These are phyloP conservation scores for Cutaneotrichosporon curvatum DNA, from an alignment of 1,284 basidiomycete genomes.

Conservation along the genomic window DNA sequence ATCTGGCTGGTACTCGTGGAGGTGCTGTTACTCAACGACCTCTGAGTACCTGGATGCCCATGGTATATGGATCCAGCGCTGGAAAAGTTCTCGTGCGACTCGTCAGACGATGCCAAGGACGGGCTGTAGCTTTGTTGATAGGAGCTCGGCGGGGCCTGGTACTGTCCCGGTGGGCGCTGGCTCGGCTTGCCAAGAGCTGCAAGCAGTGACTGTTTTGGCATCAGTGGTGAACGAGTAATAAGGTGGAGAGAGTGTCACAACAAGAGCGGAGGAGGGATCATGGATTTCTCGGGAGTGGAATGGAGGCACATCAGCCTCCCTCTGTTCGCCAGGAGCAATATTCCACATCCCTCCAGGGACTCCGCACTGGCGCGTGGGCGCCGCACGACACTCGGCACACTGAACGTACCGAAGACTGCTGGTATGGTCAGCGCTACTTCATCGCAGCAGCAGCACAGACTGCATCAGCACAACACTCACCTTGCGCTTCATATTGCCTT, in stretches of 20 bases:
- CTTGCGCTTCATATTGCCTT: constrained; percentile 32
- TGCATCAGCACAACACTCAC: constrained; percentile 6
- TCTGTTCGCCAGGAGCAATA: too few relatives aligned
- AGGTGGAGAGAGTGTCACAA: not conserved
- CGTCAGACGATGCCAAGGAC: constrained; percentile 14
- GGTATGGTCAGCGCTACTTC: not conserved
- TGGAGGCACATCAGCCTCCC: too few relatives aligned
- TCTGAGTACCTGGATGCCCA: not conserved
- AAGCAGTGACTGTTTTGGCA: constrained; percentile 21
- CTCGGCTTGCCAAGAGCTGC: constrained; percentile 22
- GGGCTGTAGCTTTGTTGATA: constrained; percentile 12
- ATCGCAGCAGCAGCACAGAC: too few relatives aligned
- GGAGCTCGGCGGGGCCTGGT: constrained; percentile 11
- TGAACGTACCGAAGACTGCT: constrained; percentile 15
- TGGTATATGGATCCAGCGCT: not conserved
- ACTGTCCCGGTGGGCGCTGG: constrained; percentile 8
- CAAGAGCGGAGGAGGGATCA: not conserved
- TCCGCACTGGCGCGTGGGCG: too few relatives aligned
- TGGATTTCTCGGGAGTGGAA: too few relatives aligned
- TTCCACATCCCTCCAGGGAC: too few relatives aligned
- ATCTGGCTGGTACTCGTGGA: constrained; percentile 3
- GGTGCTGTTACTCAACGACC: constrained; percentile 7
- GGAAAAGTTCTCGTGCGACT: constrained; percentile 12
- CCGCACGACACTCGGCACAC: too few relatives aligned
- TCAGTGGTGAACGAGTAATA: not conserved